Evolutionary conservation across 768 basidiomycete species (phyloP).

Genomic region (Lactarius deliciosus): DNA sequence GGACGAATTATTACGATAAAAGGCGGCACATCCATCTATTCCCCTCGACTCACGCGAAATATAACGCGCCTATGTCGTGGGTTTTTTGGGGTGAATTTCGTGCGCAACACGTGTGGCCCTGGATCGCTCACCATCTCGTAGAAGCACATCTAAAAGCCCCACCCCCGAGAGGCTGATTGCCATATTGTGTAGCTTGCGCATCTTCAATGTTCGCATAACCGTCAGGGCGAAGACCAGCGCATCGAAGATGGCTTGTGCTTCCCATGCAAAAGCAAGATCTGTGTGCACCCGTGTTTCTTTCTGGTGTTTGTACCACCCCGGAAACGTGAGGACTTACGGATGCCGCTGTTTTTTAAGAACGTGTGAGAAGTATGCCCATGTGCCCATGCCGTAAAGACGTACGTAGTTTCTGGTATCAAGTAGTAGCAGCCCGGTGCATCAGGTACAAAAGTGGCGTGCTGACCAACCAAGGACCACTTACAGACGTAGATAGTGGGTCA

Average conservation of each 20-base stretch:
- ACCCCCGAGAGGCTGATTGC: conserved; percentile 30
- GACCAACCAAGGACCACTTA: conserved; percentile 48
- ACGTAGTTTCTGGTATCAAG: conserved; percentile 30
- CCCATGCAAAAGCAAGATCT: conserved; percentile 45
- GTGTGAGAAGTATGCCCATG: not conserved
- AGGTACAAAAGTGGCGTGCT: conserved; percentile 27
- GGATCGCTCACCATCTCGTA: conserved; percentile 48
- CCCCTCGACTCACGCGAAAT: conserved; percentile 48
- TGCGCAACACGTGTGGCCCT: not conserved
- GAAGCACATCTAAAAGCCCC: conserved; percentile 44
- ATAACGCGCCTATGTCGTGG: conserved; percentile 46
- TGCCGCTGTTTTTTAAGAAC: conserved; percentile 23
- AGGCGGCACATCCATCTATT: not conserved
- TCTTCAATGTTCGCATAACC: conserved; percentile 43
- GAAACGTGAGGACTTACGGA: conserved; percentile 27
- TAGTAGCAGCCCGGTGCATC: conserved; percentile 31
- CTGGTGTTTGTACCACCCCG: not conserved
- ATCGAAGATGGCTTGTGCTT: conserved; percentile 52
- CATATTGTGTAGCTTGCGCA: conserved; percentile 35
- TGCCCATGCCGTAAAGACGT: conserved; percentile 15
- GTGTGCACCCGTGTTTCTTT: not conserved
- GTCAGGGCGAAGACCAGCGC: conserved; percentile 48
- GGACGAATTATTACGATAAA: conserved; percentile 6
- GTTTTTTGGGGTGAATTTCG: not conserved
- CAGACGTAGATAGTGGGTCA: not conserved